Evolutionary conservation across 257 asterid species (phyloP).

Genomic region (Coffea canephora): DNA sequence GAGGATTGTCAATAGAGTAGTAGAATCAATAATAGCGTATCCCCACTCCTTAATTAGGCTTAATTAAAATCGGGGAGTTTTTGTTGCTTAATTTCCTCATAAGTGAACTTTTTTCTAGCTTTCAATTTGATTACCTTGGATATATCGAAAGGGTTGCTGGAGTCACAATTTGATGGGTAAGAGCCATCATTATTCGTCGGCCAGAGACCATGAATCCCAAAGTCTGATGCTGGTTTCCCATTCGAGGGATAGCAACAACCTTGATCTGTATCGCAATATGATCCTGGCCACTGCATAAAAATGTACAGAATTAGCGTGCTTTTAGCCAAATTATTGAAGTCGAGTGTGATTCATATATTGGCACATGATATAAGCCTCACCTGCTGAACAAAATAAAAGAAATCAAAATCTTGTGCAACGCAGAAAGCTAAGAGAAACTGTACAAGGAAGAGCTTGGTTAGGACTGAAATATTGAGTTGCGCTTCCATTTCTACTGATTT

Average conservation of each 20-base stretch:
- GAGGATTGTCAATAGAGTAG: too few species aligned
- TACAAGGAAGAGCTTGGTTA: conserved; percentile 34
- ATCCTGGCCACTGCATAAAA: conserved; percentile 75
- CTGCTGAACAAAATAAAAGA: conserved; percentile 86
- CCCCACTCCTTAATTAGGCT: too few species aligned
- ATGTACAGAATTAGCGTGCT: not conserved
- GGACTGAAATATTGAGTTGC: conserved; percentile 18
- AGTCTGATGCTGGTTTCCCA: conserved; percentile 69
- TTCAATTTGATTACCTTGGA: conserved; percentile 42
- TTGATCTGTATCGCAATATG: conserved; percentile 62
- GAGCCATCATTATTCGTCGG: conserved; percentile 66
- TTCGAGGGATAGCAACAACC: conserved; percentile 81
- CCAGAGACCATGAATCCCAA: conserved; percentile 87
- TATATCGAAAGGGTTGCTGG: conserved; percentile 49
- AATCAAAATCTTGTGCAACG: conserved; percentile 61
- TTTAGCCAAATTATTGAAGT: not conserved
- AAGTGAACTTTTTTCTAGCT: too few species aligned
- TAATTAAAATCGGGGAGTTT: too few species aligned
- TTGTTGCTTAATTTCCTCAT: too few species aligned
- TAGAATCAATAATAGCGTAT: too few species aligned
- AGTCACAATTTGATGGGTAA: conserved; percentile 74
- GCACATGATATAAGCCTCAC: conserved; percentile 21
- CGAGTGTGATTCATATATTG: not conserved
- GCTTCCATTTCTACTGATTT: conserved; percentile 14
- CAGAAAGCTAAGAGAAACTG: conserved; percentile 34